Percentiles rank a stretch among this genome's conserved stretches.
These are phyloP conservation scores for Linderniella brevidens DNA, from an alignment of 257 asterid genomes.

Conservation along the genomic window DNA sequence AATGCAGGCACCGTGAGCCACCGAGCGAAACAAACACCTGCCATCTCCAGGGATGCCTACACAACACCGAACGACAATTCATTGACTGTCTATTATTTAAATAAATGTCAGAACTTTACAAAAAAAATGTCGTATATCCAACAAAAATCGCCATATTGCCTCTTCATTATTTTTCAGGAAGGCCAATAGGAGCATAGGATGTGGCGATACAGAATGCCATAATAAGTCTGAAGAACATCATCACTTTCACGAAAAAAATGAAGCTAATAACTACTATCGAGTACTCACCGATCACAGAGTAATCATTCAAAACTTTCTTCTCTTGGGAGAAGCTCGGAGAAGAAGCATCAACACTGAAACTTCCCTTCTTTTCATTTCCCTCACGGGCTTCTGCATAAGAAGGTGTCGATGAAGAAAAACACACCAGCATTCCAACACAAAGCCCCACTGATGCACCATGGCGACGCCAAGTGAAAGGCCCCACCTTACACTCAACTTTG, in stretches of 20 bases:
- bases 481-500: constrained; percentile 15
- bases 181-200: too few species aligned
- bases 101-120: background rate
- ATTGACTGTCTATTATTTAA: background rate
- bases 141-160: too few species aligned
- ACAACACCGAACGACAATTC: constrained; percentile 12
- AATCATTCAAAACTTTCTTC: constrained; percentile 54
- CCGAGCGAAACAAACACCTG: constrained; percentile 92
- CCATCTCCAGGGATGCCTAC: constrained; percentile 98
- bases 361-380: constrained; percentile 20
- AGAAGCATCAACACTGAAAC: constrained; percentile 14
- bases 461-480: constrained; percentile 27
- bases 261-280: constrained; percentile 7
- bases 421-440: constrained; percentile 38
- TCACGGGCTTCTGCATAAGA: constrained; percentile 46
- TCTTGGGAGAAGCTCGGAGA: constrained; percentile 23
- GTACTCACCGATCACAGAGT: constrained; percentile 56
- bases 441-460: constrained; percentile 26
- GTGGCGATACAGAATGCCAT: too few species aligned
- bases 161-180: too few species aligned
- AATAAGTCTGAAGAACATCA: too few species aligned
- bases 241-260: background rate
- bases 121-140: too few species aligned
- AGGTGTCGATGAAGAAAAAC: constrained; percentile 42
- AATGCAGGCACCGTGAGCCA: constrained; percentile 87